Base-by-base conservation (phyloP, 129 eudicot species). In the Rutidosis leptorrhynchoides region DNA sequence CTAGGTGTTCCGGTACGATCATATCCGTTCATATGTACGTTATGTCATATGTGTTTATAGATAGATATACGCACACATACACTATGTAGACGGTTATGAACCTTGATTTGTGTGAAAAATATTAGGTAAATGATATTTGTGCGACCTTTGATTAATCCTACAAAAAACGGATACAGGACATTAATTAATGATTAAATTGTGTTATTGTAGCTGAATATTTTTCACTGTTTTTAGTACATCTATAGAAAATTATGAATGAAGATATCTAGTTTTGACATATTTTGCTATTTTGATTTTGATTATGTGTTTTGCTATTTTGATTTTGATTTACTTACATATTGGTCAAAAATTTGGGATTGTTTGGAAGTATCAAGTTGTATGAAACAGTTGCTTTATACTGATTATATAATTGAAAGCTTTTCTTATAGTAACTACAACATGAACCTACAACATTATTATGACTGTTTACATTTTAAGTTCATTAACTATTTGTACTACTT, bases 1-100 rank as follows among this genome's bases (percentile, higher is more conserved):
- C 30, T 52, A 52, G 54, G 37, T 30, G 64, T 1, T 72, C 70
- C 26, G 77, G 77, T 64, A 64, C 17, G 53, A 0, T 14, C 52
- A 25, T 60, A 32, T 48, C 42, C 52, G 58, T 58, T 11, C 40
- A 56, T 20, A 32, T 48, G 46, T 14, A 12, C 25, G 29, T 28
- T 4, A 29, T 16, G 40, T 15, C 22, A 22, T 61, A 4, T 28
- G 61, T 46, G 49, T 45, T 5, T 22, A 52, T 2, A 22, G 1
- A 8, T 7, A n/a, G n/a, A n/a, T n/a, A n/a, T n/a, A n/a, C n/a
- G n/a, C n/a, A n/a, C n/a, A n/a, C n/a, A n/a, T n/a, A n/a, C n/a
- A n/a, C n/a, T 16, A 25, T 37, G 43, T 25, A 12, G 15, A 6
- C 24, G 12, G 14, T 29, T 12, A 64, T 24, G 6, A 21, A 59